Base-by-base conservation (phyloP, 2,329 filamentous ascomycete species). In the Fusarium sp. region DNA sequence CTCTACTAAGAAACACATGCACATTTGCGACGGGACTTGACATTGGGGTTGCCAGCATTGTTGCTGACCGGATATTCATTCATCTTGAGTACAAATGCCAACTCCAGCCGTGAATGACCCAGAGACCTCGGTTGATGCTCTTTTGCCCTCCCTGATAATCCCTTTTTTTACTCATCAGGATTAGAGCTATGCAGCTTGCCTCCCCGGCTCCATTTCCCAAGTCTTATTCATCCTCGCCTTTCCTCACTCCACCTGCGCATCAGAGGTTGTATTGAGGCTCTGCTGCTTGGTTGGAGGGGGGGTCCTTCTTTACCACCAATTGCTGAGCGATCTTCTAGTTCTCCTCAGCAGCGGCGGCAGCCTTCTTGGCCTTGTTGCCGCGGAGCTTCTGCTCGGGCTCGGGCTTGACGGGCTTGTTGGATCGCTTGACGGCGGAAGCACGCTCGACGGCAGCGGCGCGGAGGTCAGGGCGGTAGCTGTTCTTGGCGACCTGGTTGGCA, bases 381-480 rank as follows among this genome's bases (percentile, higher is more conserved):
- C 95, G 91, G 80, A 89, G 88, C 92, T 97, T 97, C 82, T 85
- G 83, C 87, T 92, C 91, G 80, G 91, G 91, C 75, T 87, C 86
- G 72, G 92, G 89, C 92, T 97, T 97, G 87, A 92, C 91, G 79
- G 92, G 87, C 84, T 89, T 90, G 91, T 97, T 93, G 80, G 93
- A 92, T 82, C 89, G 88, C 85, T 92, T 93, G 88, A 98, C 90
- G 81, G 95, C 95, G 81, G 92, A 95, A 83, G 93, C 95, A 82
- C 97, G 94, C 86, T 95, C 88, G 82, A 98, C 92, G 80, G 96
- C 95, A 81, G 89, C 88, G 82, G 90, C 87, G 80, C 93, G 93
- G 85, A 95, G 89, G 84, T 96, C 94, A 81, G 89, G 81, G 80
- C 94, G 94, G 93, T 98, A 99, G 83, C 92, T 91, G 84, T 90